Percentiles rank a stretch among this genome's conserved stretches.
phyloP scores from a whole-genome alignment of 2,329 filamentous ascomycete genomes.

The Penicillium oxalicum region DNA sequence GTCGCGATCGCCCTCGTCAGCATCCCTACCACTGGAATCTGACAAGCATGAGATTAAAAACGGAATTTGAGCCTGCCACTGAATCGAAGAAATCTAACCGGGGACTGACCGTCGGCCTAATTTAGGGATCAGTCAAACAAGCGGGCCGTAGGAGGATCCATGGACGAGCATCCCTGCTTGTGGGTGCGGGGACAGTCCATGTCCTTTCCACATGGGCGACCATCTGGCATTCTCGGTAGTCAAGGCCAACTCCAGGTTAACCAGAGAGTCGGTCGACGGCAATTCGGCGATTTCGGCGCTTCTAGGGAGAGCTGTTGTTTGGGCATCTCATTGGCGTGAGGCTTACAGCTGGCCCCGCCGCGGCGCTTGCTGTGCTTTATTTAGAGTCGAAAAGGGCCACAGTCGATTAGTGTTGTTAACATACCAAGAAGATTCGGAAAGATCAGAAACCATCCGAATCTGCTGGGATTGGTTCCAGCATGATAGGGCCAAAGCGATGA shows the following conservation, averaged over 20 bases:
- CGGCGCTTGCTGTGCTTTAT: slow-evolving; percentile 20
- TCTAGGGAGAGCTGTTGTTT: background rate
- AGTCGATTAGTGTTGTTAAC: background rate
- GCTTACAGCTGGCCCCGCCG: slow-evolving; percentile 10
- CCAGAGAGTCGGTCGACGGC: slow-evolving; percentile 1
- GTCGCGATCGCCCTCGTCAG: no score
- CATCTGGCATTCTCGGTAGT: slow-evolving; percentile 1
- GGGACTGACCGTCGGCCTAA: no score
- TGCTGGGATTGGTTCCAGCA: no score
- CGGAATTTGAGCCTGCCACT: no score
- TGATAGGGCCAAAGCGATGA: no score
- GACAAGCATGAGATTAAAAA: no score
- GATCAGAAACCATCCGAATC: no score
- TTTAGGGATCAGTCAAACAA: slow-evolving; percentile 5
- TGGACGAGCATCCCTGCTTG: slow-evolving; percentile 31
- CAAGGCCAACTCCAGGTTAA: background rate
- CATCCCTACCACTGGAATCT: no score
- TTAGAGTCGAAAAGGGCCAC: slow-evolving; percentile 6
- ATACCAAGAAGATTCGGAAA: no score
- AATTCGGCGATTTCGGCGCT: background rate
- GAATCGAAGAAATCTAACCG: no score
- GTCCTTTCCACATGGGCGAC: background rate
- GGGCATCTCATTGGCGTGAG: slow-evolving; percentile 1
- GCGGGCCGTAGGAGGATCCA: slow-evolving; percentile 11
- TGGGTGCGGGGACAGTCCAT: no score